Evolutionary conservation across 768 basidiomycete genomes (phyloP).

Genomic region (Russula virescens): DNA sequence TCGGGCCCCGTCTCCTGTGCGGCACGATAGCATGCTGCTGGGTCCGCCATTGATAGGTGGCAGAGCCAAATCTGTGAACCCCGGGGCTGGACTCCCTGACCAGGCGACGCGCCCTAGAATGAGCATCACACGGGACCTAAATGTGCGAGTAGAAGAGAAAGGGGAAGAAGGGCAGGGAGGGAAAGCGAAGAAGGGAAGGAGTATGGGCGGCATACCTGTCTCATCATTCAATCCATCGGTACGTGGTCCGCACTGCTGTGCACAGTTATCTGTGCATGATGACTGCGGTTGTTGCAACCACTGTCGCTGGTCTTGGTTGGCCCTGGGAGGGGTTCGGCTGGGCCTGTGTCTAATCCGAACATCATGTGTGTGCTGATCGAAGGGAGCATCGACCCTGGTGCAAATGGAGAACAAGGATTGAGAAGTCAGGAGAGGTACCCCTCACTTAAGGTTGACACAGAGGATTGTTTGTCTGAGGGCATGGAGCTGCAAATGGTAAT

Average conservation of each 20-base stretch:
- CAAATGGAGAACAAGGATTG: constrained; percentile 67
- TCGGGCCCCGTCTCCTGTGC: constrained; percentile 13
- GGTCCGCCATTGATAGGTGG: constrained; percentile 37
- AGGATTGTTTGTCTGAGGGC: constrained; percentile 1
- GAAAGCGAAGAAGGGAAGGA: too few species aligned
- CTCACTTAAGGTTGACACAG: constrained; percentile 32
- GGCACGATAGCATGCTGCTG: constrained; percentile 33
- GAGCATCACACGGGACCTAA: constrained; percentile 55
- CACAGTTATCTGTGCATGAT: constrained; percentile 7
- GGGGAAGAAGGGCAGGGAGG: background rate
- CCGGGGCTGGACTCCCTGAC: constrained; percentile 25
- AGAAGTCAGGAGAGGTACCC: constrained; percentile 86
- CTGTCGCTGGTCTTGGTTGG: background rate
- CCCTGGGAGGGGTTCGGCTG: constrained; percentile 4
- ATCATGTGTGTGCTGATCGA: constrained; percentile 42
- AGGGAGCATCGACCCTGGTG: constrained; percentile 64
- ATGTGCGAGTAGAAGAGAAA: constrained; percentile 39
- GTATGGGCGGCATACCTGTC: constrained; percentile 26
- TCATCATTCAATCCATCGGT: constrained; percentile 46
- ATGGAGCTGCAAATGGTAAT: background rate
- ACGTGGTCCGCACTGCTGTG: constrained; percentile 30
- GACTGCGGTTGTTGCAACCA: background rate
- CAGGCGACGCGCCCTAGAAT: constrained; percentile 32
- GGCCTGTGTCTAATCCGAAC: constrained; percentile 17
- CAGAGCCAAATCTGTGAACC: constrained; percentile 73